Evolutionary conservation across 495 filamentous ascomycete genomes (phyloP).

Genomic region (Evernia prunastri): DNA sequence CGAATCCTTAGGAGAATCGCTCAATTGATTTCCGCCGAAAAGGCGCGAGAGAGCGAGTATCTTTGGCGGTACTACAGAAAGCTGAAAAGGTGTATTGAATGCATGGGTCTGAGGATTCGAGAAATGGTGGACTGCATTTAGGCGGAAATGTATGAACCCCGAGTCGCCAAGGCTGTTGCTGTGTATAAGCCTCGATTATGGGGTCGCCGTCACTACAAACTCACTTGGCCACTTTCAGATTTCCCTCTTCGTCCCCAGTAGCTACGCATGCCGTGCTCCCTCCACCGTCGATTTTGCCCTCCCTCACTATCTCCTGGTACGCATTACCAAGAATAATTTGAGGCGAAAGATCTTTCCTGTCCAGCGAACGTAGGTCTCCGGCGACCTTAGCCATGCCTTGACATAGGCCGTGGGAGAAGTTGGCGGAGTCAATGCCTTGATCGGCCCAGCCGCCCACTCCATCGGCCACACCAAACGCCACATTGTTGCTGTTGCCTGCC

Average conservation of each 20-base stretch:
- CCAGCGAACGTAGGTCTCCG: slow-evolving; percentile 39
- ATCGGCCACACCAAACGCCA: slow-evolving; percentile 84
- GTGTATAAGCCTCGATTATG: neutral
- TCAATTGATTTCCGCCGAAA: slow-evolving; percentile 74
- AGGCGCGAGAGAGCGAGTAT: slow-evolving; percentile 67
- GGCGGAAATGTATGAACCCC: slow-evolving; percentile 80
- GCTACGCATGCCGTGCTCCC: slow-evolving; percentile 88
- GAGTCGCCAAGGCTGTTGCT: slow-evolving; percentile 72
- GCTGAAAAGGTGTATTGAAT: slow-evolving; percentile 95
- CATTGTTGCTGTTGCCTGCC: slow-evolving; percentile 45
- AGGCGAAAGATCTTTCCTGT: slow-evolving; percentile 47
- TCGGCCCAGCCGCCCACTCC: slow-evolving; percentile 94
- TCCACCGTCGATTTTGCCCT: slow-evolving; percentile 66
- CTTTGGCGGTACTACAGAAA: slow-evolving; percentile 76
- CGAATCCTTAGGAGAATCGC: slow-evolving; percentile 81
- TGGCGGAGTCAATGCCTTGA: slow-evolving; percentile 82
- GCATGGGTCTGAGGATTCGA: slow-evolving; percentile 88
- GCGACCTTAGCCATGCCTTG: slow-evolving; percentile 78
- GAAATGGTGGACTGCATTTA: slow-evolving; percentile 73
- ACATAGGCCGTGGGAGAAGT: slow-evolving; percentile 94
- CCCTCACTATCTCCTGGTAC: slow-evolving; percentile 71
- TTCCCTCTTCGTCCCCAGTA: slow-evolving; percentile 60
- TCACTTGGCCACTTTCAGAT: slow-evolving; percentile 77
- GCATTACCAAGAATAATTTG: slow-evolving; percentile 70
- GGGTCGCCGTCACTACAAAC: slow-evolving; percentile 16